A percentile compares a stretch with the other conserved stretches of the same genome.
Evolutionary conservation across 176 grass and related monocot genomes (phyloP).

Genomic region (Elaeis guineensis): DNA sequence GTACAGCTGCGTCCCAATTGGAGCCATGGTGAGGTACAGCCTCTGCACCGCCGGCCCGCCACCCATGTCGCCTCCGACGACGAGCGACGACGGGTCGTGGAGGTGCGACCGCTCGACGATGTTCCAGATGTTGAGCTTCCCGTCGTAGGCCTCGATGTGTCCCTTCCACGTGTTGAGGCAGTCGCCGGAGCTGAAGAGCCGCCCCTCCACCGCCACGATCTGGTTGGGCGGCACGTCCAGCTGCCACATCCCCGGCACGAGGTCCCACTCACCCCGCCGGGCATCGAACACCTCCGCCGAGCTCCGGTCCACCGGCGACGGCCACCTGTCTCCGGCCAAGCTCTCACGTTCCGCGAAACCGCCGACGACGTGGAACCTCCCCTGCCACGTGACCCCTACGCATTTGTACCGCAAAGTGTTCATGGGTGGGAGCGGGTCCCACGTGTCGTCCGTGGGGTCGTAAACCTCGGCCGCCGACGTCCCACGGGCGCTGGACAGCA

Average conservation of each 20-base stretch:
- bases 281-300: conserved; percentile 61
- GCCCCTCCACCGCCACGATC: conserved; percentile 38
- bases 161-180: conserved; percentile 75
- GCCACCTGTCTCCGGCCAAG: conserved; percentile 13
- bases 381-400: conserved; percentile 52
- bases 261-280: conserved; percentile 30
- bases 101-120: conserved; percentile 44
- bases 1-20: conserved; percentile 33
- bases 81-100: conserved; percentile 35
- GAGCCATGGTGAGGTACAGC: conserved; percentile 51
- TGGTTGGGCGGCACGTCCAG: conserved; percentile 71
- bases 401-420: conserved; percentile 54
- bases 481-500: conserved; percentile 37
- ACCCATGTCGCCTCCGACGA: conserved; percentile 7
- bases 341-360: conserved; percentile 45
- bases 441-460: conserved; percentile 22
- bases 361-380: conserved; percentile 62
- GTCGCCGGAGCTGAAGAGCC: conserved; percentile 67
- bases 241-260: conserved; percentile 75
- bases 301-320: conserved; percentile 59
- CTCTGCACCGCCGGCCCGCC: conserved; percentile 19
- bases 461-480: conserved; percentile 47
- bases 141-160: conserved; percentile 56
- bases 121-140: conserved; percentile 70
- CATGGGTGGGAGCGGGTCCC: conserved; percentile 47